Conservation (phyloP, 352 stramenopile genomes). For the Phytopythium vexans region DNA sequence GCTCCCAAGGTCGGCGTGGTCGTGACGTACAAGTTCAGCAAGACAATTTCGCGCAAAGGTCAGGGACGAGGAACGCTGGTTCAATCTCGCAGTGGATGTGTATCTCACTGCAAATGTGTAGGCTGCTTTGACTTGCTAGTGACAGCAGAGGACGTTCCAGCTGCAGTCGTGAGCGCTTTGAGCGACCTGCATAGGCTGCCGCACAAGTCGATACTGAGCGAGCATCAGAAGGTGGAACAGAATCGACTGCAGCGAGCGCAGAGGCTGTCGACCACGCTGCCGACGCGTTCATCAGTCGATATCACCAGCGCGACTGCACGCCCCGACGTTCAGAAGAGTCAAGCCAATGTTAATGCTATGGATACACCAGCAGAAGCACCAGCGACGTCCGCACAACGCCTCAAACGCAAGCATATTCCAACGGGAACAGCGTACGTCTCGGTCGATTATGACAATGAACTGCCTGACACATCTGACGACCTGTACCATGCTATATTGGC, state of each 20-base stretch:
- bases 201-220: conserved; percentile 27
- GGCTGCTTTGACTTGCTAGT: conserved; percentile 38
- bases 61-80: background rate
- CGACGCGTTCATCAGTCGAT: background rate
- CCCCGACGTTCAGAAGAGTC: too few relatives aligned
- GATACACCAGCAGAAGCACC: background rate
- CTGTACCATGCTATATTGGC: background rate
- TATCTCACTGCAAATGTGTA: background rate
- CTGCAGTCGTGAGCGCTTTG: conserved; percentile 36
- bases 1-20: conserved; percentile 21
- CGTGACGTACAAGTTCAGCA: conserved; percentile 66
- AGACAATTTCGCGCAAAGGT: conserved; percentile 46
- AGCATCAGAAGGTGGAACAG: conserved; percentile 18
- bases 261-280: conserved; percentile 1
- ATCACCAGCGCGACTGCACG: background rate
- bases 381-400: conserved; percentile 7
- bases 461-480: background rate
- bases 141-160: conserved; percentile 17
- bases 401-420: conserved; percentile 46
- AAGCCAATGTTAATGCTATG: background rate
- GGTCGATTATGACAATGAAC: background rate
- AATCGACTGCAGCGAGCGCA: conserved; percentile 5
- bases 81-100: background rate
- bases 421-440: conserved; percentile 45
- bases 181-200: conserved; percentile 29